Evolutionary conservation across 345 rosid genomes (phyloP).

Genomic region (Eutrema yunnanense): DNA sequence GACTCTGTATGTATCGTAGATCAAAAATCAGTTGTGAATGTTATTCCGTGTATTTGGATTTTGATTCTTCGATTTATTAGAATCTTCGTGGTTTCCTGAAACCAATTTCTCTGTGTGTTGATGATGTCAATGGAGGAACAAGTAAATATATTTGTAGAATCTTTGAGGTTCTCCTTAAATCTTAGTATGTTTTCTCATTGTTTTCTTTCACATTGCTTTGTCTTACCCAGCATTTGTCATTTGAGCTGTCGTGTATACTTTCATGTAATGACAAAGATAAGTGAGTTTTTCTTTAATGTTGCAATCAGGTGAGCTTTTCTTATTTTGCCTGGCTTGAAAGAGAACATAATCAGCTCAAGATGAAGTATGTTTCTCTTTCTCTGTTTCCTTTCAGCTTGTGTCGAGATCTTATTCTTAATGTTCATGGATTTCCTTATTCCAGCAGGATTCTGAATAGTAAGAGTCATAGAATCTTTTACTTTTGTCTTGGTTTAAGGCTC

Average conservation of each 20-base stretch:
- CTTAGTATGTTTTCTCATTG: background rate
- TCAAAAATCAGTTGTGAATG: background rate
- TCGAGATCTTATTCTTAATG: no score
- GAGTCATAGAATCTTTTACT: background rate
- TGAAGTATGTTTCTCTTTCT: constrained; percentile 25
- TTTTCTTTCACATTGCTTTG: background rate
- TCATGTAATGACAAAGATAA: background rate
- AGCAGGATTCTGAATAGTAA: background rate
- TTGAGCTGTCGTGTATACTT: background rate
- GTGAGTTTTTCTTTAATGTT: background rate
- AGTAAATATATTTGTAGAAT: no score
- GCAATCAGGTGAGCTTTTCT: constrained; percentile 10
- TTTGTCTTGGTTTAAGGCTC: background rate
- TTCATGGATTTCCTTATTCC: no score
- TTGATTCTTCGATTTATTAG: background rate
- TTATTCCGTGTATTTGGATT: background rate
- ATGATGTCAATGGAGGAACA: background rate
- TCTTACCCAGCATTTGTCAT: background rate
- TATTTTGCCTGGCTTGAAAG: background rate
- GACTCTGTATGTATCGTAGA: background rate
- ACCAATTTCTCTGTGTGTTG: background rate
- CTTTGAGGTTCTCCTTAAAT: background rate
- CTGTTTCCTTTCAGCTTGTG: background rate
- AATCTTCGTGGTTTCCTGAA: background rate
- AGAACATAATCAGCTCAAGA: background rate